These are phyloP conservation scores for Anthoceros angustus DNA, from an alignment of 225 moss, liverwort and hornwort genomes.

Conservation along the genomic window DNA sequence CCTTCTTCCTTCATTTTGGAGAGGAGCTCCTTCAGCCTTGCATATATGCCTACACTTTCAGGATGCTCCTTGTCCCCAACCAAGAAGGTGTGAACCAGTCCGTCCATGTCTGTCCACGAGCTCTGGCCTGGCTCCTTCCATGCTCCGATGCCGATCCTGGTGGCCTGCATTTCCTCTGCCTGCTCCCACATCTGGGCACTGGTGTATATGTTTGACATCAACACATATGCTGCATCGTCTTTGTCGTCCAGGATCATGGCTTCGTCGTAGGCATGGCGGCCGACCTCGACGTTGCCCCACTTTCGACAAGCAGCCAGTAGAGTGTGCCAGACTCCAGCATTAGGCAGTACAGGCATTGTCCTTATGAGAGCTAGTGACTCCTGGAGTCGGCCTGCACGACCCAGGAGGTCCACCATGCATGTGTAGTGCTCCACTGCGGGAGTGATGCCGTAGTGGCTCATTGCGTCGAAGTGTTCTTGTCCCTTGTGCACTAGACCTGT, in stretches of 20 bases:
- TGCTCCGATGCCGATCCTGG: not conserved
- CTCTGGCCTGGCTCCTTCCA: constrained; percentile 1
- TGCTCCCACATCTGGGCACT: not conserved
- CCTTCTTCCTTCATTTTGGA: not conserved
- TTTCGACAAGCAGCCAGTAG: not conserved
- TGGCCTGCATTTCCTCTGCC: not conserved
- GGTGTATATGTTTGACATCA: not conserved
- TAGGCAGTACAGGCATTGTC: not conserved
- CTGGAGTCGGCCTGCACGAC: constrained; percentile 1
- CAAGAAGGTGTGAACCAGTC: not conserved
- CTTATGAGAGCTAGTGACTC: not conserved
- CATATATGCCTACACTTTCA: not conserved
- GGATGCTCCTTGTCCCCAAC: not conserved
- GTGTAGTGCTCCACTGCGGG: not conserved
- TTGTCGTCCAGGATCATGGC: not conserved
- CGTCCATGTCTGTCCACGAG: not conserved
- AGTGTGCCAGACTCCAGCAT: not conserved
- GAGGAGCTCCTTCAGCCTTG: not conserved
- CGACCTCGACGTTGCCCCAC: not conserved
- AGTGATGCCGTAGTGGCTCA: not conserved
- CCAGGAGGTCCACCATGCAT: not conserved
- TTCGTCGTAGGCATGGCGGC: not conserved
- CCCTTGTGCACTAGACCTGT: not conserved
- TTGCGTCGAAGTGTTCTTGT: not conserved
- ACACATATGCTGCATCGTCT: not conserved